Evolutionary conservation across 2,329 filamentous ascomycete species (phyloP).

Genomic region (Sarocladium kiliense): DNA sequence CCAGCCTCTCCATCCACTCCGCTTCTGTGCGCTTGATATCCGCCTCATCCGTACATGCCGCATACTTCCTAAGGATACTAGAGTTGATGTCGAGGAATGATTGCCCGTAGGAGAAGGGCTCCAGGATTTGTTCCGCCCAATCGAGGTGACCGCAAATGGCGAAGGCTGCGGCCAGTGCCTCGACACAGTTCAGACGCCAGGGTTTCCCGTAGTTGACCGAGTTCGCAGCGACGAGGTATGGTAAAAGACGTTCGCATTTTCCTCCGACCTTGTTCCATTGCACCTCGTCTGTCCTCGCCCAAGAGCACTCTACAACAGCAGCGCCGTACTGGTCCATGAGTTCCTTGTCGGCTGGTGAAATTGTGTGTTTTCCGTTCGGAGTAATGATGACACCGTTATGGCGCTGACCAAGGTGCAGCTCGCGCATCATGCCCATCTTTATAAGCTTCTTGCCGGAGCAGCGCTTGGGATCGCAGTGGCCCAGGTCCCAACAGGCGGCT

Average conservation of each 20-base stretch:
- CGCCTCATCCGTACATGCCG: slow-evolving; percentile 74
- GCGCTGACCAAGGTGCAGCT: slow-evolving; percentile 86
- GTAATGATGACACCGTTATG: slow-evolving; percentile 90
- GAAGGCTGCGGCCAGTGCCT: slow-evolving; percentile 89
- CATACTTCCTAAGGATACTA: slow-evolving; percentile 76
- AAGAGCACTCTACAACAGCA: slow-evolving; percentile 94
- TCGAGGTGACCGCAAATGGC: slow-evolving; percentile 87
- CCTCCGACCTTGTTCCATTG: slow-evolving; percentile 90
- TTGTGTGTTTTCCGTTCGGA: slow-evolving; percentile 81
- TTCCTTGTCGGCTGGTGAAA: slow-evolving; percentile 78
- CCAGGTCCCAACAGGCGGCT: slow-evolving; percentile 95
- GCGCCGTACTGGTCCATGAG: slow-evolving; percentile 85
- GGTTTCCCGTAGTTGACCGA: slow-evolving; percentile 96
- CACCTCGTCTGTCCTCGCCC: slow-evolving; percentile 88
- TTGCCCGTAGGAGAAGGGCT: slow-evolving; percentile 81
- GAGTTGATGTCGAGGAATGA: slow-evolving; percentile 90
- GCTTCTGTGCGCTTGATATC: slow-evolving; percentile 80
- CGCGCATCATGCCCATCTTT: slow-evolving; percentile 86
- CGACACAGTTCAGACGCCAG: slow-evolving; percentile 91
- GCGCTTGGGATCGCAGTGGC: slow-evolving; percentile 94
- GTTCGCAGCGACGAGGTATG: slow-evolving; percentile 95
- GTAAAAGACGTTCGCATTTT: slow-evolving; percentile 83
- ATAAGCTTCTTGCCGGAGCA: slow-evolving; percentile 96
- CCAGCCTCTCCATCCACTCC: slow-evolving; percentile 83
- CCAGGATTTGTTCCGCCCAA: slow-evolving; percentile 81